These are phyloP conservation scores for Cinnamomum chago DNA, from an alignment of 164 flowering plant species.

Conservation along the genomic window DNA sequence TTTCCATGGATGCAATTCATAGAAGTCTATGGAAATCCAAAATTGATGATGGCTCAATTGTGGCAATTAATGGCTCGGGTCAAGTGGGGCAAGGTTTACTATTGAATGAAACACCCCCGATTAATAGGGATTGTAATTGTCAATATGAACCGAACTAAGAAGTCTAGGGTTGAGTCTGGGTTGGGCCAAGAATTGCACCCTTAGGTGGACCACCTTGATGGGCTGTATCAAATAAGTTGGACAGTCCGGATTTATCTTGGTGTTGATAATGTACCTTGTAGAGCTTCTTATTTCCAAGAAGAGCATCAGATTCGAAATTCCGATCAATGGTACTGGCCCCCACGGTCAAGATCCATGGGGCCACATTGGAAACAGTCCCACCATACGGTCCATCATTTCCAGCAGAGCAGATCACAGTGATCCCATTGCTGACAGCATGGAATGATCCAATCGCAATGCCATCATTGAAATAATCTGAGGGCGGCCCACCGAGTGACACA, in stretches of 20 bases:
- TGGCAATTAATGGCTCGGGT: too few relatives aligned
- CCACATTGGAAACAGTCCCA: conserved; percentile 37
- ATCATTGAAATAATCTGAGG: conserved; percentile 35
- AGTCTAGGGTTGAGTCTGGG: background rate
- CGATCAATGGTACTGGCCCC: conserved; percentile 72
- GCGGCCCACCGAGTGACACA: conserved; percentile 34
- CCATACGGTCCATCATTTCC: conserved; percentile 53
- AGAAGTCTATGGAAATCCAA: too few relatives aligned
- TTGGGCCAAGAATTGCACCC: background rate
- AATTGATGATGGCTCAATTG: too few relatives aligned
- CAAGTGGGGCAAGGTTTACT: too few relatives aligned
- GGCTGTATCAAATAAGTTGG: background rate
- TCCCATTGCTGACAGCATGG: conserved; percentile 57
- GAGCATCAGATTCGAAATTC: conserved; percentile 30
- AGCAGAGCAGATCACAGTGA: conserved; percentile 51
- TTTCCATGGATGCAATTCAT: too few relatives aligned
- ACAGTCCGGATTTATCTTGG: background rate
- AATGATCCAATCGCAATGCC: conserved; percentile 56
- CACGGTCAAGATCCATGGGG: conserved; percentile 70
- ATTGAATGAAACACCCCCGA: background rate
- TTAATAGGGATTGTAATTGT: too few relatives aligned
- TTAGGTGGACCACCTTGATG: background rate
- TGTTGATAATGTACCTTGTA: conserved; percentile 17
- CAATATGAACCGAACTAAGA: too few relatives aligned
- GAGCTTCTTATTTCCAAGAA: conserved; percentile 37